Evolutionary conservation across 257 asterid species (phyloP).

Genomic region (Verbena officinalis): DNA sequence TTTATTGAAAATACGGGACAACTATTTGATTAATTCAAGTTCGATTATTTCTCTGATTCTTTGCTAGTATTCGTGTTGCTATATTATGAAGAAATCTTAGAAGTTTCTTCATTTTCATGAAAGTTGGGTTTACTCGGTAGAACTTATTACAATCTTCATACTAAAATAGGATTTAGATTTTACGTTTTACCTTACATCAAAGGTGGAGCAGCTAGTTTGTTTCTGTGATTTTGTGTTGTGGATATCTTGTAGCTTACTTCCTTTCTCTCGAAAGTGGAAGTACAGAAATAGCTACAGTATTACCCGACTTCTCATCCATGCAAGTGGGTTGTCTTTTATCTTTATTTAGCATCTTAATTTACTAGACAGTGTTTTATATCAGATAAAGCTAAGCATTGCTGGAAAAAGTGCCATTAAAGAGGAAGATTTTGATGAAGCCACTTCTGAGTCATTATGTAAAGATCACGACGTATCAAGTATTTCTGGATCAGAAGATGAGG

Average conservation of each 20-base stretch:
- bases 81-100: not conserved
- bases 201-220: slow-evolving; percentile 2
- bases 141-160: not conserved
- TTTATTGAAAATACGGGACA: not conserved
- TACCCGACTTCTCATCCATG: not conserved
- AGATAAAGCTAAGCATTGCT: slow-evolving; percentile 89
- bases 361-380: slow-evolving; percentile 40
- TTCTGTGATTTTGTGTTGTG: not conserved
- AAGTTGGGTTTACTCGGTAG: not conserved
- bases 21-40: not conserved
- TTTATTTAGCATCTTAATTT: slow-evolving; percentile 36
- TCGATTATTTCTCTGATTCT: not conserved
- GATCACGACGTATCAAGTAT: slow-evolving; percentile 90
- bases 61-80: slow-evolving; percentile 9
- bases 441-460: slow-evolving; percentile 60
- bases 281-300: not conserved
- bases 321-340: not conserved
- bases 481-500: slow-evolving; percentile 93
- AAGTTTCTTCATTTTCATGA: not conserved
- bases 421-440: slow-evolving; percentile 81
- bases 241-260: not conserved
- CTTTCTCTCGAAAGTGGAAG: not conserved
- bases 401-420: slow-evolving; percentile 76
- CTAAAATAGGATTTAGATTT: not conserved
- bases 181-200: not conserved